These are phyloP conservation scores for Coelastrella sp. DNA, from an alignment of 139 green algal genomes.

Conservation along the genomic window DNA sequence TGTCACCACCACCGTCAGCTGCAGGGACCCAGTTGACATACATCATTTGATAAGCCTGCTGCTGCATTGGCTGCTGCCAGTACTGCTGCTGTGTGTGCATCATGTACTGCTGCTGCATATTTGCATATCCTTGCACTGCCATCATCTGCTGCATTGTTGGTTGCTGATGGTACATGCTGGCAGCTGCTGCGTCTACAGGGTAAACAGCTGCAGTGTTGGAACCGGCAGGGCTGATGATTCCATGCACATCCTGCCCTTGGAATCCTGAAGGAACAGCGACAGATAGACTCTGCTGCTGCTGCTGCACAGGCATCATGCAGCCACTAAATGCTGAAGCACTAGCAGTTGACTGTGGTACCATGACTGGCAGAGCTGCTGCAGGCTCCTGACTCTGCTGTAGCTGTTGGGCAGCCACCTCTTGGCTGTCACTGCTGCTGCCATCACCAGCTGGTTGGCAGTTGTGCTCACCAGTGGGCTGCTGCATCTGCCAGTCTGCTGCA, in stretches of 20 bases:
- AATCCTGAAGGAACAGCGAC: not conserved
- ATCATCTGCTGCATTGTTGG: not conserved
- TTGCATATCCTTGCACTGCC: not conserved
- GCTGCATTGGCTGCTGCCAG: not conserved
- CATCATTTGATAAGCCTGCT: conserved; percentile 17
- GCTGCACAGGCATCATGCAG: not conserved
- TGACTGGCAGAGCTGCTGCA: not conserved
- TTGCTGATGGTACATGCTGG: not conserved
- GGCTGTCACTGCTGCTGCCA: conserved; percentile 30
- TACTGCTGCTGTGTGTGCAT: conserved; percentile 1
- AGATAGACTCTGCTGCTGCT: conserved; percentile 9
- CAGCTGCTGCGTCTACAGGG: not conserved
- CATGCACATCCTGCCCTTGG: not conserved
- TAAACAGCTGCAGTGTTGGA: not conserved
- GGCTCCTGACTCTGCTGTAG: conserved; percentile 10
- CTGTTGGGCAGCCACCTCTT: not conserved
- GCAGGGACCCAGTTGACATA: not conserved
- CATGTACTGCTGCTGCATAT: conserved; percentile 22
- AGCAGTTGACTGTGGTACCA: not conserved
- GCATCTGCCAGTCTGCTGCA: not conserved
- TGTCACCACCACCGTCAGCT: not conserved
- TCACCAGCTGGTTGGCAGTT: not conserved
- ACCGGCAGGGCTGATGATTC: not conserved
- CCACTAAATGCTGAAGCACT: not conserved
- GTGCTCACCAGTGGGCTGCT: no score